phyloP scores from a whole-genome alignment of 2,329 filamentous ascomycete species.

The Fusarium sp. region DNA sequence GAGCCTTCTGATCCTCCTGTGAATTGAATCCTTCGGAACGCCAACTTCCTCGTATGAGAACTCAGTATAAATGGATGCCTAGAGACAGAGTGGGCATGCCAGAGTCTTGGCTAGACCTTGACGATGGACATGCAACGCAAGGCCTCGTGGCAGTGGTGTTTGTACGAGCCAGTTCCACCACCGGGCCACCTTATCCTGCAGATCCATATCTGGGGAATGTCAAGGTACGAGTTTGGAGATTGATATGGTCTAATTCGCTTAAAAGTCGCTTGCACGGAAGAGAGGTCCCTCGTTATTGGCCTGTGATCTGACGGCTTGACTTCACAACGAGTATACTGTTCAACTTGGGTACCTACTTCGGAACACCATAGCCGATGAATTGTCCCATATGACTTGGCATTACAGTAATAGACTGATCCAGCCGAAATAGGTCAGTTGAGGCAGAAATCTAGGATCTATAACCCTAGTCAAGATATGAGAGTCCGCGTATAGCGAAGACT shows the following conservation, averaged over 20 bases:
- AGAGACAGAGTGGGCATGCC: neutral
- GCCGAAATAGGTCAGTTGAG: no score
- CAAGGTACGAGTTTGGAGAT: neutral
- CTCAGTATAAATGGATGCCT: neutral
- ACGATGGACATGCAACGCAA: neutral
- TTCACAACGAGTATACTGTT: neutral
- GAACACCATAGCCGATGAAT: no score
- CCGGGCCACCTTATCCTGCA: neutral
- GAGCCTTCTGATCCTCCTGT: neutral
- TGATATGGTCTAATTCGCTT: neutral
- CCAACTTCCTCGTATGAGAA: neutral
- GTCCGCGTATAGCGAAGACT: neutral
- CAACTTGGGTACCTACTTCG: no score
- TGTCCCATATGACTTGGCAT: no score
- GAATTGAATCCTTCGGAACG: neutral
- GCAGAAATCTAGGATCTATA: no score
- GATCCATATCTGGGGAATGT: neutral
- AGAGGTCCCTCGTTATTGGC: neutral
- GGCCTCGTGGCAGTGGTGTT: neutral
- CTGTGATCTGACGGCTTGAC: neutral
- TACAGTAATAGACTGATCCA: no score
- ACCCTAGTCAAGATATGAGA: neutral
- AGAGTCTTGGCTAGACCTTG: neutral
- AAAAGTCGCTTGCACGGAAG: neutral
- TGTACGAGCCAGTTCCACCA: neutral